These are phyloP conservation scores for Podaxis sp. DNA, from an alignment of 768 basidiomycete species.

Conservation along the genomic window DNA sequence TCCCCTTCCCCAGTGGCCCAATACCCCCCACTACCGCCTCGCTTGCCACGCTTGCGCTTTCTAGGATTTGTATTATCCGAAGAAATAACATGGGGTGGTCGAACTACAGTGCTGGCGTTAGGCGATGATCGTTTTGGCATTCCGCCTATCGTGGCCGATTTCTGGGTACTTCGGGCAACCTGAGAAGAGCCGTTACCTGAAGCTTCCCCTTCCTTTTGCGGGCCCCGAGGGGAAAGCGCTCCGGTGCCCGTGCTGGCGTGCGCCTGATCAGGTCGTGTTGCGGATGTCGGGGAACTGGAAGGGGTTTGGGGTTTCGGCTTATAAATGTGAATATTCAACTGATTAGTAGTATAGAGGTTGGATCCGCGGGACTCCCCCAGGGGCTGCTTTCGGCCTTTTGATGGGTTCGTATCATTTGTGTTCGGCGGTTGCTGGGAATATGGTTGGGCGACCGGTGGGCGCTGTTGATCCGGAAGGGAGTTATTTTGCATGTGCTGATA, in stretches of 20 bases:
- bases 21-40: constrained; percentile 17
- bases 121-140: constrained; percentile 1
- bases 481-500: constrained; percentile 13
- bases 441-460: not conserved
- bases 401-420: not conserved
- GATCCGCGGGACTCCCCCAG: not conserved
- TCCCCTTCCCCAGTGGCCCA: constrained; percentile 24
- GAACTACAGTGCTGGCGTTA: not conserved
- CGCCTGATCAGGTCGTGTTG: not conserved
- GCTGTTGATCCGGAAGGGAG: not conserved
- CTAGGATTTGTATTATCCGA: constrained; percentile 13
- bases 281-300: not conserved
- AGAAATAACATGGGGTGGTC: not conserved
- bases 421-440: not conserved
- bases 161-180: constrained; percentile 5
- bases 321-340: constrained; percentile 11
- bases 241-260: not conserved
- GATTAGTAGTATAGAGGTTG: constrained; percentile 1
- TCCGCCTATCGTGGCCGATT: not conserved
- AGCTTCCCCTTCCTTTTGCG: not conserved
- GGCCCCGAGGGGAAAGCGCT: not conserved
- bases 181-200: constrained; percentile 1
- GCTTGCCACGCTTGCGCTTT: constrained; percentile 27
- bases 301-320: not conserved
- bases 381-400: not conserved